Conservation (phyloP, 2,329 filamentous ascomycete species). For the Monilinia polystroma region DNA sequence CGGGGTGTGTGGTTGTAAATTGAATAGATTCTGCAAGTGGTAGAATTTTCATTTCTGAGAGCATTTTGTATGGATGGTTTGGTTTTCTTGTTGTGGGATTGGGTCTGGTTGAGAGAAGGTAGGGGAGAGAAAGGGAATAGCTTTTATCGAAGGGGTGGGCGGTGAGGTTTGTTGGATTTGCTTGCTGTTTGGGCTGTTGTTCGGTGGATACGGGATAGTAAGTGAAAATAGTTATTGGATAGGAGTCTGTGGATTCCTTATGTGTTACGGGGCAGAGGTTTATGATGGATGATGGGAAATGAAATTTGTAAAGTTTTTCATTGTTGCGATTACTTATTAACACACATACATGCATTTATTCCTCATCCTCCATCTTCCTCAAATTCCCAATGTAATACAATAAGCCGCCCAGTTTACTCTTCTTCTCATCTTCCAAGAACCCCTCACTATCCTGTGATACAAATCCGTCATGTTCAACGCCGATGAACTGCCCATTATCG, state of each 20-base stretch:
- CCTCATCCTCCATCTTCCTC: conserved; percentile 38
- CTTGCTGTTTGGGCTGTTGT: neutral
- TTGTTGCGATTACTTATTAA: neutral
- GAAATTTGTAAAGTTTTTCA: neutral
- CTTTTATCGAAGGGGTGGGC: too few relatives aligned
- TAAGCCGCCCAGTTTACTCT: conserved; percentile 43
- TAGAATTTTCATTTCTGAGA: neutral
- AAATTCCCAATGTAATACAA: conserved; percentile 41
- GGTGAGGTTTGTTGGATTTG: neutral
- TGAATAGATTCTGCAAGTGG: neutral
- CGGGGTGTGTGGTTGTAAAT: neutral
- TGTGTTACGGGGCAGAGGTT: too few relatives aligned
- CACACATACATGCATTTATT: conserved; percentile 4
- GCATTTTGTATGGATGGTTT: neutral
- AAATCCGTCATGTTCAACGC: conserved; percentile 6
- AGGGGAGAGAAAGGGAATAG: too few relatives aligned
- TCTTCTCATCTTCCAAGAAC: conserved; percentile 36
- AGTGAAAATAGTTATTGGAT: too few relatives aligned
- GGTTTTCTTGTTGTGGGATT: neutral
- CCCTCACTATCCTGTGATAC: conserved; percentile 11
- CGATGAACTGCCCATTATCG: conserved; percentile 22
- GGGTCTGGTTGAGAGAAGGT: neutral
- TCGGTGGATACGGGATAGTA: neutral
- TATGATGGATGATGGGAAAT: neutral
- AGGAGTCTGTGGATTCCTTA: too few relatives aligned